A percentile compares a stretch with the other conserved stretches of the same genome.
Conservation (phyloP, 2,329 filamentous ascomycete genomes). For the Apiospora marii region DNA sequence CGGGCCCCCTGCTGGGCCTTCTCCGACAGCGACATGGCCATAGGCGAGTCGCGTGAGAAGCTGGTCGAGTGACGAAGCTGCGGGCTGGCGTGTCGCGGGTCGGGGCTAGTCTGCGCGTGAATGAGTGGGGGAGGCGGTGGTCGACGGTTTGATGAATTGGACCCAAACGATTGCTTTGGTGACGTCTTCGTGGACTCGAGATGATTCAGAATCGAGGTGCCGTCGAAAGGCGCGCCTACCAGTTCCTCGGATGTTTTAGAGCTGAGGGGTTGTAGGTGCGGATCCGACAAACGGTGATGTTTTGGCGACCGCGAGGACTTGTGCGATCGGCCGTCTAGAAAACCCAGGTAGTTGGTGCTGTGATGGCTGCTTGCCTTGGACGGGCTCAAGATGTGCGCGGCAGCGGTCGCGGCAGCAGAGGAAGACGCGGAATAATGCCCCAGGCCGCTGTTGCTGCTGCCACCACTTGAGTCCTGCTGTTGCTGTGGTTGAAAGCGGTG, state of each 20-base stretch:
- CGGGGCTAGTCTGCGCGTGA: slow-evolving; percentile 59
- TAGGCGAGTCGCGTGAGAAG: slow-evolving; percentile 63
- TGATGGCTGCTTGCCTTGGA: background rate
- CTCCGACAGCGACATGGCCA: slow-evolving; percentile 48
- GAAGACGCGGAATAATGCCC: slow-evolving; percentile 14
- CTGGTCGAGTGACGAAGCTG: slow-evolving; percentile 67
- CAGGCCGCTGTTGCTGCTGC: slow-evolving; percentile 8
- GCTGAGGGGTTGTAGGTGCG: slow-evolving; percentile 49
- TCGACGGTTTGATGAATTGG: slow-evolving; percentile 37
- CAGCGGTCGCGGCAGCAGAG: slow-evolving; percentile 22
- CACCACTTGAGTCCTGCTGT: background rate
- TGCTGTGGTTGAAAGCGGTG: slow-evolving; percentile 9
- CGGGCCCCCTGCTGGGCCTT: slow-evolving; percentile 50
- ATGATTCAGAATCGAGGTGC: slow-evolving; percentile 66
- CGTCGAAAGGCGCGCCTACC: slow-evolving; percentile 72
- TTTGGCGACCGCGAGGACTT: slow-evolving; percentile 27
- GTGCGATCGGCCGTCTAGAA: background rate
- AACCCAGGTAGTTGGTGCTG: background rate
- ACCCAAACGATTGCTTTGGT: slow-evolving; percentile 33
- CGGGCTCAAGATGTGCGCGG: slow-evolving; percentile 22
- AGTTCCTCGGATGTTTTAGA: slow-evolving; percentile 64
- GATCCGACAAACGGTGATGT: slow-evolving; percentile 43
- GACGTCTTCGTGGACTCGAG: slow-evolving; percentile 61
- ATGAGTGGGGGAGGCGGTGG: slow-evolving; percentile 42
- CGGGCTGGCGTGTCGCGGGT: slow-evolving; percentile 61